These are phyloP conservation scores for Tetrahymena elliotti DNA, from an alignment of 73 alveolate species.

Conservation along the genomic window DNA sequence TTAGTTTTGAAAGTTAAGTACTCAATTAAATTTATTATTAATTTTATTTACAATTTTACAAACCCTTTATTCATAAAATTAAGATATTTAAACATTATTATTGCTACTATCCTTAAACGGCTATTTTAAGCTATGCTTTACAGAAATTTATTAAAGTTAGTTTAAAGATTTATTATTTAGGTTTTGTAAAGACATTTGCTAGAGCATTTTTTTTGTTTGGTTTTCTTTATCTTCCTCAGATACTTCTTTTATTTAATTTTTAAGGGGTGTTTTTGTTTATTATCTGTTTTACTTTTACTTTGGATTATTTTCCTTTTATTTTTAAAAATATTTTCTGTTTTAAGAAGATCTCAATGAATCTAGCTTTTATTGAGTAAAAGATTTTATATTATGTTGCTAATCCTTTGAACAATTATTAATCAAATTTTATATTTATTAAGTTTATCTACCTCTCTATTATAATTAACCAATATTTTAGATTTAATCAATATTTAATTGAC, in stretches of 20 bases:
- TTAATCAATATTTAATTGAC: neutral
- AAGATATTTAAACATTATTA: neutral
- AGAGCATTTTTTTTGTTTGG: neutral
- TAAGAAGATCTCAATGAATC: neutral
- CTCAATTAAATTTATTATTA: neutral
- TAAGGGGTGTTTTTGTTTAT: neutral
- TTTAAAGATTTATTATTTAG: neutral
- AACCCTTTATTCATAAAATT: neutral
- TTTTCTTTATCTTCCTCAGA: neutral
- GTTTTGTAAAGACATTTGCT: neutral
- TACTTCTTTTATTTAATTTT: neutral
- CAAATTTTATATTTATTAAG: neutral
- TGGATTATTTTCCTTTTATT: neutral
- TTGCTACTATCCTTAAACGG: neutral
- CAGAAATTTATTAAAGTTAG: neutral
- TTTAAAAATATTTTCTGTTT: neutral
- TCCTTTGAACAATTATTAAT: neutral
- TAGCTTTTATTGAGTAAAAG: neutral
- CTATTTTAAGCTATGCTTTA: neutral
- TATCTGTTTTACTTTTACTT: neutral
- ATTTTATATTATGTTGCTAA: neutral
- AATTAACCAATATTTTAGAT: no score
- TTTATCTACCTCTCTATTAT: neutral
- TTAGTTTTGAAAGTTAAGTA: neutral
- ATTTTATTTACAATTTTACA: neutral